Conservation (phyloP, 2,329 filamentous ascomycete species). For the Sporothrix phasma region DNA sequence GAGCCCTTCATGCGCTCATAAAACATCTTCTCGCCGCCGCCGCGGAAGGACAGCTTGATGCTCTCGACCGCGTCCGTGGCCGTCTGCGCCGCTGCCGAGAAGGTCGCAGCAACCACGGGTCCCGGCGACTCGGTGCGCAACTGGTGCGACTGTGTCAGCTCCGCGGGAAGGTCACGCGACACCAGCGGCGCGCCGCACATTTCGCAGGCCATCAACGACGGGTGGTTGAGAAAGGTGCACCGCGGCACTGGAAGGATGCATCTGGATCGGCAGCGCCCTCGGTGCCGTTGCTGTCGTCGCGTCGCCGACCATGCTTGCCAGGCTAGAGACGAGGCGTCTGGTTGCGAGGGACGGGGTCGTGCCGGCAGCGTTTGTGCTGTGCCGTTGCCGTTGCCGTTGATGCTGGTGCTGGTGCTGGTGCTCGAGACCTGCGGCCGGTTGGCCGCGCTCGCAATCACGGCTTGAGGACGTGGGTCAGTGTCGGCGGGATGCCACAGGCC, state of each 20-base stretch:
- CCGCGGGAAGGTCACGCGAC: constrained; percentile 38
- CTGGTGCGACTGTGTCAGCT: constrained; percentile 31
- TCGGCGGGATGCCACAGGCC: constrained; percentile 88
- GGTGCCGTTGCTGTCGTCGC: not conserved
- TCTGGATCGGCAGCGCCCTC: constrained; percentile 24
- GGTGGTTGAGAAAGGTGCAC: constrained; percentile 91
- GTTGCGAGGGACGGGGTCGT: constrained; percentile 21
- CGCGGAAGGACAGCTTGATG: constrained; percentile 86
- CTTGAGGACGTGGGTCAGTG: constrained; percentile 72
- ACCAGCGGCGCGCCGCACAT: constrained; percentile 75
- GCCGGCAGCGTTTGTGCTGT: constrained; percentile 23
- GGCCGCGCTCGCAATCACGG: constrained; percentile 66
- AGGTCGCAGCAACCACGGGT: constrained; percentile 45
- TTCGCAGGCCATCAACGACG: constrained; percentile 75
- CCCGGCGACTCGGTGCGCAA: constrained; percentile 66
- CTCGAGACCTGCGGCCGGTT: constrained; percentile 34
- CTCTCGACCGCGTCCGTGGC: constrained; percentile 54
- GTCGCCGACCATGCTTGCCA: not conserved
- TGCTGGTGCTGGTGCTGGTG: not conserved
- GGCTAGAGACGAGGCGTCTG: not conserved
- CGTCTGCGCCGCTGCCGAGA: constrained; percentile 2
- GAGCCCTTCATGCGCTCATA: constrained; percentile 79
- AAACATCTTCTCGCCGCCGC: constrained; percentile 81
- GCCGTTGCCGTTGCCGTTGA: not conserved
- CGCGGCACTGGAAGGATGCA: constrained; percentile 57